Base-by-base conservation (phyloP, 2,329 filamentous ascomycete species). In the Decorospora gaudefroyi region DNA sequence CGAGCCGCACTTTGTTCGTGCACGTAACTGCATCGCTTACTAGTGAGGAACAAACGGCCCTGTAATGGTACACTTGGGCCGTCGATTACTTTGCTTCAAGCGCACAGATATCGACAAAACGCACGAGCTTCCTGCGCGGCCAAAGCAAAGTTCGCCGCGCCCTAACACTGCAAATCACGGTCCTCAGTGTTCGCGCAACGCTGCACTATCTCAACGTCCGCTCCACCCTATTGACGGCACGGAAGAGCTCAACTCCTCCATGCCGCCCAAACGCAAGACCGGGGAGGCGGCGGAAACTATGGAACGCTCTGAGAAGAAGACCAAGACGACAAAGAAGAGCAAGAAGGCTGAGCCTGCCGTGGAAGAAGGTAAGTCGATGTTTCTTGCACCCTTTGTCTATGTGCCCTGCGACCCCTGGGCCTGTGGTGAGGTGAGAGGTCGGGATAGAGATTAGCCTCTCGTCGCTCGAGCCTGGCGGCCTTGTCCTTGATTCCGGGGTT, bases 261-360 rank as follows among this genome's bases (percentile, higher is more conserved):
- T 53, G 49, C 30, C 37, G 28, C 49, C 49, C 18, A 53, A 53
- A 33, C 49, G 49, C 27, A 53, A 53, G 29, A 38, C 17, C 11
- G 27, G 37, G 5, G 46, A 41, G 4, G 19, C 27, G 4, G 23
- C 26, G 9, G 42, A 25, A 11, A 21, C 30, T 6, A 37, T 30
- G 28, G 34, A 28, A 8, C 35, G 30, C 29, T 21, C 41, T 2
- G 46, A 29, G 11, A 49, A 46, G 37, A 49, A 36, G 16, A 15
- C 41, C 0, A 49, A 36, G 23, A 12, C 34, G 19, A 19, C 21
- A 17, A 52, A 33, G 10, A 52, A 35, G 30, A 16, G 16, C 27
- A 35, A 27, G 9, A 37, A 28, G 6, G 18, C 29, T 15, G 29
- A 13, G 8, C 15, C 34, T 6, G 27, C 23, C 7, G 29, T 17